A percentile compares a stretch with the other conserved stretches of the same genome.
phyloP scores from a whole-genome alignment of 2,329 filamentous ascomycete species.

The Shiraia bambusicola region DNA sequence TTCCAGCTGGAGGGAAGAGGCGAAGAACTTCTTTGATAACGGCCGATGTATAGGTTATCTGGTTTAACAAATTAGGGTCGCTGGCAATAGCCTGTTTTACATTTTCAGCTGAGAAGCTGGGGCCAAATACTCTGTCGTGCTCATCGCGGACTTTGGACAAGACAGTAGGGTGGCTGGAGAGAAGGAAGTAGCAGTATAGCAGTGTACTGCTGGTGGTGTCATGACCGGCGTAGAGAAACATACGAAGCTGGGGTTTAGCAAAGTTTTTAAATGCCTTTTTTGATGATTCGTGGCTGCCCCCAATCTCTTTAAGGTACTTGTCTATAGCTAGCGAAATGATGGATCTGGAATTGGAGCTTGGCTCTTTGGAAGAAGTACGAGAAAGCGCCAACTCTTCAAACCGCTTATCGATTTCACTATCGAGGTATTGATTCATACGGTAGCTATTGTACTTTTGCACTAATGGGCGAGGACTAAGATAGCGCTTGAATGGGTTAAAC shows the following conservation, averaged over 20 bases:
- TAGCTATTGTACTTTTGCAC: slow-evolving; percentile 12
- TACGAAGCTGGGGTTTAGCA: slow-evolving; percentile 27
- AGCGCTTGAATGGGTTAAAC: slow-evolving; percentile 16
- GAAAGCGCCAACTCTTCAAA: slow-evolving; percentile 10
- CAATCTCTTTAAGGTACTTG: slow-evolving; percentile 4
- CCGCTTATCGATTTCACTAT: slow-evolving; percentile 15
- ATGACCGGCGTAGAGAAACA: slow-evolving; percentile 37
- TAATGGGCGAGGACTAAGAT: slow-evolving; percentile 10
- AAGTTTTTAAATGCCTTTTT: slow-evolving; percentile 20
- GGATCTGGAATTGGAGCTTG: background rate
- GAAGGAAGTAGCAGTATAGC: slow-evolving; percentile 24
- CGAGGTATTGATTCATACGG: slow-evolving; percentile 16
- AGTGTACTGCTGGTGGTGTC: slow-evolving; percentile 33
- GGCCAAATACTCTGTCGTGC: slow-evolving; percentile 31
- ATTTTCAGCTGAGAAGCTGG: slow-evolving; percentile 8
- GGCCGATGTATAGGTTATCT: slow-evolving; percentile 29
- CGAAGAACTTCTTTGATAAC: slow-evolving; percentile 40
- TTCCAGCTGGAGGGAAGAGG: slow-evolving; percentile 36
- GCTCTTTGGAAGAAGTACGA: background rate
- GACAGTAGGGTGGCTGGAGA: slow-evolving; percentile 24
- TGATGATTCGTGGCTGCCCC: background rate
- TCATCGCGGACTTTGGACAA: slow-evolving; percentile 29
- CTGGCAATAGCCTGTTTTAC: background rate
- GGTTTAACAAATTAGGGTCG: slow-evolving; percentile 27
- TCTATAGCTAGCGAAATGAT: slow-evolving; percentile 8